Conservation (phyloP, 1,284 basidiomycete species). For the Ceratobasidium sp. region DNA sequence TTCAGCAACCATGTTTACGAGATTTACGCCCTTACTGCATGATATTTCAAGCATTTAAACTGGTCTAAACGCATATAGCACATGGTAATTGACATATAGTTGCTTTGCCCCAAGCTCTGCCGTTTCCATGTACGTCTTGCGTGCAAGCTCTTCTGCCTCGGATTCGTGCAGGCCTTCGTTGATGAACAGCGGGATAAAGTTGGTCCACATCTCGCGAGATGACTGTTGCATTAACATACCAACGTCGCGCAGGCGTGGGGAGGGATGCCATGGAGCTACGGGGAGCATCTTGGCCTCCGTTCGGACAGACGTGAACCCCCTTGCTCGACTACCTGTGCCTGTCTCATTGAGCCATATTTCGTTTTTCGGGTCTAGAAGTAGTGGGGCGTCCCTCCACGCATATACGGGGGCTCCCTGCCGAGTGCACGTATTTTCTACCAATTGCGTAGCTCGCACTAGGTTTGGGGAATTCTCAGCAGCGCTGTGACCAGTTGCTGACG, state of each 20-base stretch:
- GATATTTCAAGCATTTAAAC: too few relatives aligned
- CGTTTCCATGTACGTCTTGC: background rate
- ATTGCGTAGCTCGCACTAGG: conserved; percentile 14
- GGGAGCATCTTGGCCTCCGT: conserved; percentile 17
- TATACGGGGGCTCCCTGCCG: conserved; percentile 12
- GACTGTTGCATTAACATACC: conserved; percentile 1
- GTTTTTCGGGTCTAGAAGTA: background rate
- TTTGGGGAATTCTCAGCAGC: conserved; percentile 8
- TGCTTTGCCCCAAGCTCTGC: background rate
- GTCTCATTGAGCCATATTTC: conserved; percentile 4
- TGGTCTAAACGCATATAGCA: conserved; percentile 35
- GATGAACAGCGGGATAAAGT: conserved; percentile 2
- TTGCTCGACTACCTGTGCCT: background rate
- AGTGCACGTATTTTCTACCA: conserved; percentile 9
- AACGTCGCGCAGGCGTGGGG: conserved; percentile 9
- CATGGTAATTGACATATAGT: conserved; percentile 32
- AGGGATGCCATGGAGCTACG: conserved; percentile 7
- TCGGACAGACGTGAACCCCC: conserved; percentile 6
- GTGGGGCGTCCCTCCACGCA: conserved; percentile 29
- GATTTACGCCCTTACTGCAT: too few relatives aligned
- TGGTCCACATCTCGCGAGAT: conserved; percentile 2
- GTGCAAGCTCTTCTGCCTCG: conserved; percentile 12
- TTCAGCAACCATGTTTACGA: too few relatives aligned
- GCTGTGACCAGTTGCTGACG: conserved; percentile 12
- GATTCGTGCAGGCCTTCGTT: conserved; percentile 5